These are phyloP conservation scores for Bryum argenteum DNA, from an alignment of 225 moss, liverwort and hornwort species.

Conservation along the genomic window DNA sequence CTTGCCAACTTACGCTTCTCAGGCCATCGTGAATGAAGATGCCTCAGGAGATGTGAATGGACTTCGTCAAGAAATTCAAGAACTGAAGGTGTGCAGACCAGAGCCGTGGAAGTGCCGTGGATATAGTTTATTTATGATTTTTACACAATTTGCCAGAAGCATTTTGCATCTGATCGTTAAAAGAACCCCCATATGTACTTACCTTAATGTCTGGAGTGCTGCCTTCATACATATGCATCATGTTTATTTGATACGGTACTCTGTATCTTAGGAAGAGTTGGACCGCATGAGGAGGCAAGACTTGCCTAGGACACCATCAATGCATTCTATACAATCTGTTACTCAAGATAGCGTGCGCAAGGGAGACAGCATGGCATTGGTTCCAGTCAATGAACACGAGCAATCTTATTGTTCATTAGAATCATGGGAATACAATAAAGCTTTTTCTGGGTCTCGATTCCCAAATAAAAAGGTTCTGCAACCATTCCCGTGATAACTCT, in stretches of 20 bases:
- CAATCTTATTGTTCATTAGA: conserved; percentile 51
- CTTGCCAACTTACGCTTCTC: conserved; percentile 4
- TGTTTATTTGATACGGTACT: conserved; percentile 4
- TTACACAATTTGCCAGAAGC: not conserved
- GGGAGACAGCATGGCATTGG: conserved; percentile 43
- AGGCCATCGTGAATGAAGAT: conserved; percentile 72
- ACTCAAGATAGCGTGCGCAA: conserved; percentile 38
- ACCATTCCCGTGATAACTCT: not conserved
- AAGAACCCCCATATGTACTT: not conserved
- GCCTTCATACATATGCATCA: not conserved
- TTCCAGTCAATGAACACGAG: conserved; percentile 51
- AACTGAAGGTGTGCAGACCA: conserved; percentile 54
- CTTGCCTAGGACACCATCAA: conserved; percentile 61
- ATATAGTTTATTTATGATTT: conserved; percentile 2
- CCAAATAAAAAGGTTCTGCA: conserved; percentile 59
- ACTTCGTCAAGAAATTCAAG: conserved; percentile 68
- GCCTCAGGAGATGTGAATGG: conserved; percentile 65
- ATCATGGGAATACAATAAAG: conserved; percentile 54
- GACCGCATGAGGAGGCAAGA: conserved; percentile 76
- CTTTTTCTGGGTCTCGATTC: conserved; percentile 45
- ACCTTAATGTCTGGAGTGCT: not conserved
- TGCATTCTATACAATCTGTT: conserved; percentile 32
- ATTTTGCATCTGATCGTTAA: not conserved
- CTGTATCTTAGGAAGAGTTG: conserved; percentile 67
- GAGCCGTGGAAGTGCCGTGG: conserved; percentile 11